phyloP scores from a whole-genome alignment of 2,329 filamentous ascomycete species.

The Aschersonia sp. region DNA sequence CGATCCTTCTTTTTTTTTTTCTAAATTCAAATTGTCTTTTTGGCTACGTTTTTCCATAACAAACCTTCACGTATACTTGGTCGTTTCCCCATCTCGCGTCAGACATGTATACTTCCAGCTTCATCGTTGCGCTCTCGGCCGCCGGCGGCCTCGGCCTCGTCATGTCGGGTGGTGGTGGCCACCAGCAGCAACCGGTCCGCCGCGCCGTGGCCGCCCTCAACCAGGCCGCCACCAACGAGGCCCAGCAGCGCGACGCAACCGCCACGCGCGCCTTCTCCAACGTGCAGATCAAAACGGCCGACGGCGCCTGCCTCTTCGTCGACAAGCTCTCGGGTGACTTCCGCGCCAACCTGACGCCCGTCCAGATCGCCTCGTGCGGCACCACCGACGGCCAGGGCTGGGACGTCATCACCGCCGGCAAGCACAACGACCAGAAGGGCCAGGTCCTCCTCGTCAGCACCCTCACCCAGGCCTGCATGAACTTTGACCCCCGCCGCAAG shows the following conservation, averaged over 20 bases:
- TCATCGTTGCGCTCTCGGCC: no score
- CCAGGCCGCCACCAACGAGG: conserved; percentile 26
- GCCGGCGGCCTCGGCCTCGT: not conserved
- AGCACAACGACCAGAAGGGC: conserved; percentile 31
- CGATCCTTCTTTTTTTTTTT: no score
- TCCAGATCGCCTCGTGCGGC: conserved; percentile 29
- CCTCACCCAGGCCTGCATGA: conserved; percentile 42
- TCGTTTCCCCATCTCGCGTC: no score
- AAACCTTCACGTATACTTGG: no score
- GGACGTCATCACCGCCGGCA: conserved; percentile 33
- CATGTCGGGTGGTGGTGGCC: not conserved
- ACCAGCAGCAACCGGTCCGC: not conserved
- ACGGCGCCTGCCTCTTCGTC: conserved; percentile 30
- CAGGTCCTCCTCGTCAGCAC: conserved; percentile 39
- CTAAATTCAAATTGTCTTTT: no score
- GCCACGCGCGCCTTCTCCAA: conserved; percentile 28
- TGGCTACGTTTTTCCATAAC: no score
- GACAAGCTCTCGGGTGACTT: conserved; percentile 32
- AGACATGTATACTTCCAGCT: no score
- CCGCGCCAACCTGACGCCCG: conserved; percentile 29
- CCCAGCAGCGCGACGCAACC: conserved; percentile 27
- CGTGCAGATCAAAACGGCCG: conserved; percentile 28
- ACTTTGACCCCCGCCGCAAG: conserved; percentile 27
- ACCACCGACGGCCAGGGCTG: conserved; percentile 27
- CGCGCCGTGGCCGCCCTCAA: conserved; percentile 23